Evolutionary conservation across 352 stramenopile species (phyloP).

Genomic region (Phytophthora brassicae): DNA sequence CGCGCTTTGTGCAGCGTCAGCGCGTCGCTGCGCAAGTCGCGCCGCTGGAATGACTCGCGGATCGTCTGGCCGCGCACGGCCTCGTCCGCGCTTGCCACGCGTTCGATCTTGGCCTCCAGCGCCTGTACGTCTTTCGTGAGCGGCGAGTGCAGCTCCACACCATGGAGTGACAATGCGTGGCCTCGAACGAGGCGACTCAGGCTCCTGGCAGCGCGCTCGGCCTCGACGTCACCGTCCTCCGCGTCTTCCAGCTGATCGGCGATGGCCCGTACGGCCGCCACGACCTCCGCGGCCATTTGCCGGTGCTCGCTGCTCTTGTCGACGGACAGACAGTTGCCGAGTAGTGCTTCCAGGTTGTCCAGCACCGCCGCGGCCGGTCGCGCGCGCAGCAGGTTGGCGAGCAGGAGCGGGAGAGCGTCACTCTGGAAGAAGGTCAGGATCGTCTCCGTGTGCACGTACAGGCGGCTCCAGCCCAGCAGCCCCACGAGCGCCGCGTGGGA

Average conservation of each 20-base stretch:
- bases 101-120: constrained; percentile 51
- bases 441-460: constrained; percentile 65
- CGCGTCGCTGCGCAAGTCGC: constrained; percentile 74
- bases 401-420: constrained; percentile 56
- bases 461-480: constrained; percentile 69
- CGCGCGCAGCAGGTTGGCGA: constrained; percentile 61
- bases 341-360: constrained; percentile 55
- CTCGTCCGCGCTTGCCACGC: constrained; percentile 45
- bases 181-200: constrained; percentile 56
- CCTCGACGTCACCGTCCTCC: constrained; percentile 32
- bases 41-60: constrained; percentile 74
- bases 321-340: constrained; percentile 63
- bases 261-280: constrained; percentile 38
- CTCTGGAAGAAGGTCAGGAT: constrained; percentile 74
- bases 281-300: constrained; percentile 49
- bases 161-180: constrained; percentile 51
- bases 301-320: constrained; percentile 40
- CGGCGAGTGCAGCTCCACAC: constrained; percentile 40
- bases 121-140: constrained; percentile 51
- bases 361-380: constrained; percentile 38
- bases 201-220: constrained; percentile 38
- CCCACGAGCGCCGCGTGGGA: constrained; percentile 73
- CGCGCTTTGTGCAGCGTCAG: constrained; percentile 51
- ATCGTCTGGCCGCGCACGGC: constrained; percentile 70
- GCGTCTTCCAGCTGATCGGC: constrained; percentile 27